Conservation (phyloP, 768 basidiomycete species). For the Hortiboletus flavorubellus region DNA sequence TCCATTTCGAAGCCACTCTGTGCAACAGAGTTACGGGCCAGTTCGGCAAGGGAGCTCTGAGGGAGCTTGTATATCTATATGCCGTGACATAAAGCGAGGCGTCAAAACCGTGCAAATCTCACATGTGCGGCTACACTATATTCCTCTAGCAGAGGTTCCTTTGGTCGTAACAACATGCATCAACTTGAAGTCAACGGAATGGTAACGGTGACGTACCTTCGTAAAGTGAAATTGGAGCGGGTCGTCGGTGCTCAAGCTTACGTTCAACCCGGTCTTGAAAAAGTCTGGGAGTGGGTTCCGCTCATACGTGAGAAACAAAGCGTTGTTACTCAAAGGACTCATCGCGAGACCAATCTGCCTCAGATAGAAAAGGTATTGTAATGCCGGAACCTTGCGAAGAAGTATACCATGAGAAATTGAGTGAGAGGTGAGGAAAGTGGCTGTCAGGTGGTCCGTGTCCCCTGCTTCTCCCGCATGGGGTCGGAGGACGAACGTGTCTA, state of each 20-base stretch:
- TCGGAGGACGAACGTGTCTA: constrained; percentile 94
- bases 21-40: constrained; percentile 95
- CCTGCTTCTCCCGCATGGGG: constrained; percentile 98
- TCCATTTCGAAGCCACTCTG: constrained; percentile 99
- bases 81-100: not conserved
- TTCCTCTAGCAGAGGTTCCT: constrained; percentile 95
- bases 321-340: constrained; percentile 98
- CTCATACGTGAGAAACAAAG: constrained; percentile 94
- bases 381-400: constrained; percentile 92
- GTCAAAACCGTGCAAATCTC: constrained; percentile 23
- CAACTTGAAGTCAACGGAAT: not conserved
- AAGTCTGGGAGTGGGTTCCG: constrained; percentile 96
- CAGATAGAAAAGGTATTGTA: constrained; percentile 96
- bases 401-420: constrained; percentile 99
- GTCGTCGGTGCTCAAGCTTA: constrained; percentile 94
- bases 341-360: constrained; percentile 98
- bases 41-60: constrained; percentile 89
- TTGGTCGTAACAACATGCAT: not conserved
- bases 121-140: constrained; percentile 98
- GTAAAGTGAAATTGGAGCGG: constrained; percentile 98
- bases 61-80: constrained; percentile 92
- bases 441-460: constrained; percentile 95
- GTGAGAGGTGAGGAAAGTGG: constrained; percentile 93
- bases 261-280: constrained; percentile 94
- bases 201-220: constrained; percentile 52